A percentile compares a stretch with the other conserved stretches of the same genome.
These are phyloP conservation scores for Blastomyces percursus DNA, from an alignment of 2,329 filamentous ascomycete genomes.

Conservation along the genomic window DNA sequence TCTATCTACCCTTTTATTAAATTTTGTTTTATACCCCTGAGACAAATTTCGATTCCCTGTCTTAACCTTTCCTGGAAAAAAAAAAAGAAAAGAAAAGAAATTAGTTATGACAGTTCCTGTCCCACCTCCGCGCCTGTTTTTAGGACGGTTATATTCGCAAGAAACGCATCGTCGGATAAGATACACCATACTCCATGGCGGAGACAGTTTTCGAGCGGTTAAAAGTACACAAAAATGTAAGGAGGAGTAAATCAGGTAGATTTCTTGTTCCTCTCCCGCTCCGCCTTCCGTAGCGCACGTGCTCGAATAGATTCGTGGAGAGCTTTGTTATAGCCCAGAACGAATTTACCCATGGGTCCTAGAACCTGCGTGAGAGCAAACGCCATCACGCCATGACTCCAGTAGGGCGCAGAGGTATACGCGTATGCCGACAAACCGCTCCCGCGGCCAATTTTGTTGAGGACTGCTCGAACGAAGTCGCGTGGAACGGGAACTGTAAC, in stretches of 20 bases:
- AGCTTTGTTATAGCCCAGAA: slow-evolving; percentile 50
- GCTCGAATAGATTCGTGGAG: slow-evolving; percentile 79
- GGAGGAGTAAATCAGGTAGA: slow-evolving; percentile 10
- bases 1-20: not conserved
- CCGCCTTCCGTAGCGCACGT: slow-evolving; percentile 72
- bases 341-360: slow-evolving; percentile 46
- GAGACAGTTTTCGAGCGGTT: not conserved
- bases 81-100: not conserved
- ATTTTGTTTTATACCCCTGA: not conserved
- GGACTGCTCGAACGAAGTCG: slow-evolving; percentile 65
- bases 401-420: slow-evolving; percentile 83
- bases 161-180: not conserved
- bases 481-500: slow-evolving; percentile 69
- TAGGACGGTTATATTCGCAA: not conserved
- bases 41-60: not conserved
- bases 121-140: not conserved
- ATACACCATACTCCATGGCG: not conserved
- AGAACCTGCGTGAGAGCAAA: slow-evolving; percentile 59
- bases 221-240: no score
- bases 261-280: slow-evolving; percentile 58
- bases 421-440: slow-evolving; percentile 68
- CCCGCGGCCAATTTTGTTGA: slow-evolving; percentile 68
- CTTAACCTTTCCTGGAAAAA: not conserved
- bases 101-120: not conserved
- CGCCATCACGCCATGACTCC: slow-evolving; percentile 81